Evolutionary conservation across 116 monocot genomes (phyloP).

Genomic region (Iris pallida): DNA sequence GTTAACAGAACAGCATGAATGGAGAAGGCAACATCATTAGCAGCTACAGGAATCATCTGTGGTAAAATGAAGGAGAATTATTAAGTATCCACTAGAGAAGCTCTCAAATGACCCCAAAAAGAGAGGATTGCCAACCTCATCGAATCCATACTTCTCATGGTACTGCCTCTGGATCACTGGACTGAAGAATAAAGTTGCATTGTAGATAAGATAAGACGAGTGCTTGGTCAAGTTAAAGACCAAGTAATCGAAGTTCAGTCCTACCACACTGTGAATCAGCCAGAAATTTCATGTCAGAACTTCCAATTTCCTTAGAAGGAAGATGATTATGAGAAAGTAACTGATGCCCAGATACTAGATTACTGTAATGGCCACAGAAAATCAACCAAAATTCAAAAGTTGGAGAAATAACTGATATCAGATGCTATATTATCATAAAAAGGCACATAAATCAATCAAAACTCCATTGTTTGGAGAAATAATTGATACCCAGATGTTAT

Average conservation of each 20-base stretch:
- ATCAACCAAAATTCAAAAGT: no score
- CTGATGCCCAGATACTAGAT: background rate
- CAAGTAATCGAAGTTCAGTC: conserved; percentile 94
- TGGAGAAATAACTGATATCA: no score
- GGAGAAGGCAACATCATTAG: conserved; percentile 94
- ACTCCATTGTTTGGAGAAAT: no score
- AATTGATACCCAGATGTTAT: no score
- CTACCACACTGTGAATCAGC: conserved; percentile 67
- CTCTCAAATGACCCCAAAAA: no score
- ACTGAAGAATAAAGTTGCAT: conserved; percentile 86
- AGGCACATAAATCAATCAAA: no score
- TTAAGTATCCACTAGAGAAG: no score
- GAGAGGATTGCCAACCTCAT: conserved; percentile 42
- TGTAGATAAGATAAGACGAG: conserved; percentile 91
- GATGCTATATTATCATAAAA: no score
- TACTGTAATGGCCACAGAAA: no score
- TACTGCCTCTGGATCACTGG: conserved; percentile 76
- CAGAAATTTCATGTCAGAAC: conserved; percentile 6
- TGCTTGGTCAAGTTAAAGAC: conserved; percentile 91
- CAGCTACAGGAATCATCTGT: conserved; percentile 95
- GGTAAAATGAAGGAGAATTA: conserved; percentile 1
- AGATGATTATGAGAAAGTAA: no score
- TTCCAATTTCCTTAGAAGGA: background rate
- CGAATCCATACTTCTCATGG: conserved; percentile 65
- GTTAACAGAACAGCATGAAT: conserved; percentile 83